A percentile compares a stretch with the other conserved stretches of the same genome.
Conservation (phyloP, 139 green algal species). For the Micractinium sp. region DNA sequence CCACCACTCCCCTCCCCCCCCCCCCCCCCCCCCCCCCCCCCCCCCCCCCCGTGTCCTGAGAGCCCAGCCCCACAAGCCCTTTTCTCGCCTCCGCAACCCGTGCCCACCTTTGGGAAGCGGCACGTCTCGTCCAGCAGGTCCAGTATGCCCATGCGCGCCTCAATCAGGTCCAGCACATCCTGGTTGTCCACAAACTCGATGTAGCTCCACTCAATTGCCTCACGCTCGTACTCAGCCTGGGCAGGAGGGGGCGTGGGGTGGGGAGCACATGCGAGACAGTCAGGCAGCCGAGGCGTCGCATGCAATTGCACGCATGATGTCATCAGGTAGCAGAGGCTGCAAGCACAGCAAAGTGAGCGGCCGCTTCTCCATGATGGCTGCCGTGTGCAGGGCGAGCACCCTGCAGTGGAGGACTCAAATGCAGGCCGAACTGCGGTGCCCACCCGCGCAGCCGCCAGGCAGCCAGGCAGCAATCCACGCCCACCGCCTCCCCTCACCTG, state of each 20-base stretch:
- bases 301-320: not conserved
- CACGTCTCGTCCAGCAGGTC: constrained; percentile 96
- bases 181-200: constrained; percentile 99
- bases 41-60: too few species aligned
- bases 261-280: not conserved
- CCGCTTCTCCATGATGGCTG: too few species aligned
- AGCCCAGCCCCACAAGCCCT: not conserved
- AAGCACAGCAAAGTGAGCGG: not conserved
- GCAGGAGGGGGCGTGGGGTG: too few species aligned
- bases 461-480: not conserved
- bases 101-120: constrained; percentile 70
- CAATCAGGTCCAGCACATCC: constrained; percentile 98
- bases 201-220: constrained; percentile 98
- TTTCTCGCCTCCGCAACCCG: not conserved
- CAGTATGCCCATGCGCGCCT: constrained; percentile 85
- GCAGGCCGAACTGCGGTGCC: too few species aligned
- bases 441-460: not conserved
- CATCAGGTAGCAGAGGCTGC: not conserved
- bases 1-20: too few species aligned
- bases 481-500: constrained; percentile 63
- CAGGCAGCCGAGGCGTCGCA: too few species aligned
- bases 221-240: constrained; percentile 95
- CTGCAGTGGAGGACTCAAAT: too few species aligned
- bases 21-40: too few species aligned
- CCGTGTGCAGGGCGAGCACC: too few species aligned